A percentile compares a stretch with the other conserved stretches of the same genome.
These are phyloP conservation scores for Quercus tomentella DNA, from an alignment of 331 rosid genomes.

Conservation along the genomic window DNA sequence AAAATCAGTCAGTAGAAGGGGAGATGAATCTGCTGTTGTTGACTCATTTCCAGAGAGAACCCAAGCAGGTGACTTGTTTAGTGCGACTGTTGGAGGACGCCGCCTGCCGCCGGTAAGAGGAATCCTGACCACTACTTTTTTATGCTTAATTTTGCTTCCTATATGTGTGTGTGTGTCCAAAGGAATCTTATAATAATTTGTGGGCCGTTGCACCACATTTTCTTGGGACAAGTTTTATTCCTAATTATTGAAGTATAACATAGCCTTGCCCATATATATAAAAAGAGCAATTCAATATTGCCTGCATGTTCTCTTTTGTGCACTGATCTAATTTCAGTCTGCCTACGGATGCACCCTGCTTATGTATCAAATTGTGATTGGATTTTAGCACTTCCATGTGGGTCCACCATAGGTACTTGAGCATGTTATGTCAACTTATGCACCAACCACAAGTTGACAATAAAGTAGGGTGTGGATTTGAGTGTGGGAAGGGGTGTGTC, in stretches of 20 bases:
- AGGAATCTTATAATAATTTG: neutral
- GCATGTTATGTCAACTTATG: too few relatives aligned
- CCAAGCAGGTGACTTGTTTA: conserved; percentile 85
- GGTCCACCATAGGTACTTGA: too few relatives aligned
- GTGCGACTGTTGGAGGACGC: conserved; percentile 48
- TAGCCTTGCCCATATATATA: neutral
- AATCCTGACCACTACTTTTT: neutral
- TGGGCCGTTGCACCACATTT: neutral
- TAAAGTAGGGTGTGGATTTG: too few relatives aligned
- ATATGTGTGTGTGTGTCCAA: neutral
- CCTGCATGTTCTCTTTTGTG: neutral
- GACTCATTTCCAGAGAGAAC: conserved; percentile 62
- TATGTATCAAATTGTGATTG: too few relatives aligned
- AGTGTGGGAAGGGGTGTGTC: too few relatives aligned
- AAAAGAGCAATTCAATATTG: neutral
- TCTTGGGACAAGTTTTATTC: neutral
- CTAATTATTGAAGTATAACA: neutral
- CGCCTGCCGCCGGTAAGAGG: conserved; percentile 58
- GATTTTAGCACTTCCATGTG: too few relatives aligned
- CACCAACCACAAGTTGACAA: too few relatives aligned
- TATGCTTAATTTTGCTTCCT: neutral
- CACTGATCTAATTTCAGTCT: neutral
- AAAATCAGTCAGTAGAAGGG: conserved; percentile 60
- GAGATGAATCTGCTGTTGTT: conserved; percentile 42
- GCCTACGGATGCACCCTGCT: too few relatives aligned